Base-by-base conservation (phyloP, 108 stramenopile genomes). In the Parmales sp. region DNA sequence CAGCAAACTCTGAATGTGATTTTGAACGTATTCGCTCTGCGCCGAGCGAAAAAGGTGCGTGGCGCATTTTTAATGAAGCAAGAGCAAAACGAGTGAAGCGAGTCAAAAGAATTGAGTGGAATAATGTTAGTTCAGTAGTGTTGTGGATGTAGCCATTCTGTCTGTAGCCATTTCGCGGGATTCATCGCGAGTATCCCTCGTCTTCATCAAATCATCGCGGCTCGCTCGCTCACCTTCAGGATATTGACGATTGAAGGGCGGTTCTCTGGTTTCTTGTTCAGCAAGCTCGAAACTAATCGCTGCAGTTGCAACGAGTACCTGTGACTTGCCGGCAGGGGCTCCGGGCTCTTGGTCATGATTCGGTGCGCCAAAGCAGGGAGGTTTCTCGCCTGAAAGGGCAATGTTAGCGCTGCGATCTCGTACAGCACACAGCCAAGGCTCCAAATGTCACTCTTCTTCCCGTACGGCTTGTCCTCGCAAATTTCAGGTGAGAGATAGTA, bases 401-500 rank as follows among this genome's bases (percentile, higher is more conserved):
- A 31, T 6, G 45, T 41, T 36, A 77, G 74, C 31, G 68, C 74
- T 8, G 66, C 11, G 20, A 81, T 5, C 71, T 81, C 80, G 63
- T 81, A 81, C 16, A 81, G 26, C 31, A 77, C 37, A 11, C 51
- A 22, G 31, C 80, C 80, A 7, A 81, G 45, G 22, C 76, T 51
- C 80, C 80, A 81, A 11, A 81, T 51, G 63, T 81, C 80, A 4
- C 38, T 38, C 44, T 70, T 76, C 36, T 3, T 31, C 20, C 73
- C 76, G 65, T 81, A 81, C 29, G 76, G 74, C 65, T 66, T 34
- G 49, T 51, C 60, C 63, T 81, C 68, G 71, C 70, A 75, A 13
- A 81, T 63, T 65, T 81, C 80, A 8, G 80, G 80, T 18, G 38
- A 36, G 20, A 81, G 38, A 64, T 81, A 78, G 69, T 76, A 72